Evolutionary conservation across 129 eudicot species (phyloP).

Genomic region (Flaveria sonorensis): DNA sequence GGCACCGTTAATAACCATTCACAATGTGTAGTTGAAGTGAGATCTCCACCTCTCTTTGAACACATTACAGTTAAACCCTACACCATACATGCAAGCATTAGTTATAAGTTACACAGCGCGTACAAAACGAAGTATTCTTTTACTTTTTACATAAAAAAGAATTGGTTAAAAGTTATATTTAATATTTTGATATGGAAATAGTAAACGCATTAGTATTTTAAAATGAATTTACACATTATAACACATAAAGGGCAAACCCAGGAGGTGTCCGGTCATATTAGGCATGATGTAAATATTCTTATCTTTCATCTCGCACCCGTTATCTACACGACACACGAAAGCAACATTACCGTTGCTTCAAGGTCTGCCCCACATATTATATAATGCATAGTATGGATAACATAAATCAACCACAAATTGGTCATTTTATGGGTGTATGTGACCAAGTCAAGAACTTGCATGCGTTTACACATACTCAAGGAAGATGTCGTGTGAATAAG

Average conservation of each 20-base stretch:
- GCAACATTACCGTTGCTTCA: no score
- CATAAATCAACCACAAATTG: neutral
- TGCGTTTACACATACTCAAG: slow-evolving; percentile 9
- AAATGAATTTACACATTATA: neutral
- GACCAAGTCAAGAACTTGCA: slow-evolving; percentile 27
- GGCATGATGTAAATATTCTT: no score
- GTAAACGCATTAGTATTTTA: neutral
- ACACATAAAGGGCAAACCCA: no score
- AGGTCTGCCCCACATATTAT: no score
- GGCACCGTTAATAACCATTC: slow-evolving; percentile 92
- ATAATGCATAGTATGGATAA: no score
- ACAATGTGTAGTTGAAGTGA: slow-evolving; percentile 51
- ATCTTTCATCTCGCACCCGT: no score
- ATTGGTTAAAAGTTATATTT: no score
- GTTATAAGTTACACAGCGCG: no score
- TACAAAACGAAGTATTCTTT: no score
- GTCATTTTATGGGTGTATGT: neutral
- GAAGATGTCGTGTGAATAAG: slow-evolving; percentile 1
- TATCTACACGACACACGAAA: no score
- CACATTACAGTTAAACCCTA: slow-evolving; percentile 83
- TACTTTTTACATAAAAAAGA: neutral
- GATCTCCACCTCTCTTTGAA: slow-evolving; percentile 84
- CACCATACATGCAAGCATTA: neutral
- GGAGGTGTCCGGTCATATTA: no score
- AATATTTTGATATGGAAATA: neutral